Conservation (phyloP, 1,284 basidiomycete genomes). For the Sanghuangporus sanghuang region DNA sequence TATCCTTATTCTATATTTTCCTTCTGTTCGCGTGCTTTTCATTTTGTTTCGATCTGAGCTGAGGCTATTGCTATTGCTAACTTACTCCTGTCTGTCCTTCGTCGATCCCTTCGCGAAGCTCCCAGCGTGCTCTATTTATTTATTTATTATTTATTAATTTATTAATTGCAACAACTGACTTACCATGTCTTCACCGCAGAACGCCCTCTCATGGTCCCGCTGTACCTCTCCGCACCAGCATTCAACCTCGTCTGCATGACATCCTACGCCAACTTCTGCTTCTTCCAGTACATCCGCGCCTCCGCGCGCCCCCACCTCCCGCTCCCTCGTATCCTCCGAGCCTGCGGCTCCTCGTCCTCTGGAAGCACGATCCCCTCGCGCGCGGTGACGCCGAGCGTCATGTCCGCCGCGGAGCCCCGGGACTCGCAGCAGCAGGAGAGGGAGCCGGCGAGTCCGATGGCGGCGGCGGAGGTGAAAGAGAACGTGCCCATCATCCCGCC, state of each 20-base stretch:
- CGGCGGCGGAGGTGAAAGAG: constrained; percentile 3
- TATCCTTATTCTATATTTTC: background rate
- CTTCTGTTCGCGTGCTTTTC: background rate
- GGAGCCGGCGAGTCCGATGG: constrained; percentile 1
- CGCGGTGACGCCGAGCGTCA: constrained; percentile 9
- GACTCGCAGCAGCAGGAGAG: constrained; percentile 12
- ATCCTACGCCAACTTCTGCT: constrained; percentile 79
- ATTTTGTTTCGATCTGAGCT: background rate
- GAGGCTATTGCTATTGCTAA: background rate
- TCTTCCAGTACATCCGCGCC: constrained; percentile 70
- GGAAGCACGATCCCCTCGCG: constrained; percentile 12
- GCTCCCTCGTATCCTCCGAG: constrained; percentile 3
- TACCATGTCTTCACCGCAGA: constrained; percentile 37
- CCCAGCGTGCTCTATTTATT: background rate
- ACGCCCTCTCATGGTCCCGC: constrained; percentile 72
- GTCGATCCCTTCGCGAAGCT: background rate
- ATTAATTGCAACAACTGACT: background rate
- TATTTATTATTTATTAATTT: background rate
- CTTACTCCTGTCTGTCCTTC: background rate
- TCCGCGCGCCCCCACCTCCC: constrained; percentile 45
- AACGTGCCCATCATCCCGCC: constrained; percentile 1
- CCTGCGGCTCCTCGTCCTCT: constrained; percentile 13
- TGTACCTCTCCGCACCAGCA: constrained; percentile 76
- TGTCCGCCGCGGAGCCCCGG: constrained; percentile 10
- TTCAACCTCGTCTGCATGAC: constrained; percentile 68